Evolutionary conservation across 768 basidiomycete species (phyloP).

Genomic region (Trametes meyenii): DNA sequence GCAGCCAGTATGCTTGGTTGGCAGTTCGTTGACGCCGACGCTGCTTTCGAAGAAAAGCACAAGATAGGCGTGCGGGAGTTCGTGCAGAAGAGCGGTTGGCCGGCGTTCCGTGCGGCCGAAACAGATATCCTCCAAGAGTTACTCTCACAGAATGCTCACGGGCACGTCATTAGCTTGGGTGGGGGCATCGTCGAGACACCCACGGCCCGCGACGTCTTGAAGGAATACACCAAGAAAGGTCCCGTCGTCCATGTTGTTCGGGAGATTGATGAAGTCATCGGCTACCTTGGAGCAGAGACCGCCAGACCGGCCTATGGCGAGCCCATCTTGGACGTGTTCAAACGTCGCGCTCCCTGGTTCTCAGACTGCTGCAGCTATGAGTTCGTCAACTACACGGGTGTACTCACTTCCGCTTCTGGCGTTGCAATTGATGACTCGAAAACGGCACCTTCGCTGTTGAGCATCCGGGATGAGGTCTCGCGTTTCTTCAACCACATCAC

Average conservation of each 20-base stretch:
- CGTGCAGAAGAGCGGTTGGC: slow-evolving; percentile 86
- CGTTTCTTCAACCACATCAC: slow-evolving; percentile 92
- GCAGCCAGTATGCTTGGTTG: slow-evolving; percentile 76
- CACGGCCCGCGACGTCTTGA: slow-evolving; percentile 70
- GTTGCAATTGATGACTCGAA: slow-evolving; percentile 17
- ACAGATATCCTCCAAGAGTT: slow-evolving; percentile 68
- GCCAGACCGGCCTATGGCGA: slow-evolving; percentile 90
- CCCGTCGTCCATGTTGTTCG: slow-evolving; percentile 86
- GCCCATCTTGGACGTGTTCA: slow-evolving; percentile 79
- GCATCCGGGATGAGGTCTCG: slow-evolving; percentile 61
- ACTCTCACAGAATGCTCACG: slow-evolving; percentile 53
- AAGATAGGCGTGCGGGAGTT: slow-evolving; percentile 68
- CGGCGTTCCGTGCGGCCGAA: slow-evolving; percentile 85
- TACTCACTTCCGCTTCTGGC: slow-evolving; percentile 12
- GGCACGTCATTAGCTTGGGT: slow-evolving; percentile 86
- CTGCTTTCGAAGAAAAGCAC: slow-evolving; percentile 67
- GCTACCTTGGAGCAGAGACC: slow-evolving; percentile 76
- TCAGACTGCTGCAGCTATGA: slow-evolving; percentile 78
- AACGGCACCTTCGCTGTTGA: slow-evolving; percentile 32
- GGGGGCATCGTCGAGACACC: slow-evolving; percentile 93
- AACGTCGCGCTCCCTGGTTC: slow-evolving; percentile 86
- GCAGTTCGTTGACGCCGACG: slow-evolving; percentile 84
- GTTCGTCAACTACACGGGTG: slow-evolving; percentile 74
- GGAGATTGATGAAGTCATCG: slow-evolving; percentile 77
- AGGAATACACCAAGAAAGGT: slow-evolving; percentile 62